These are phyloP conservation scores for Tylopilus sp. DNA, from an alignment of 1,284 basidiomycete species.

Conservation along the genomic window DNA sequence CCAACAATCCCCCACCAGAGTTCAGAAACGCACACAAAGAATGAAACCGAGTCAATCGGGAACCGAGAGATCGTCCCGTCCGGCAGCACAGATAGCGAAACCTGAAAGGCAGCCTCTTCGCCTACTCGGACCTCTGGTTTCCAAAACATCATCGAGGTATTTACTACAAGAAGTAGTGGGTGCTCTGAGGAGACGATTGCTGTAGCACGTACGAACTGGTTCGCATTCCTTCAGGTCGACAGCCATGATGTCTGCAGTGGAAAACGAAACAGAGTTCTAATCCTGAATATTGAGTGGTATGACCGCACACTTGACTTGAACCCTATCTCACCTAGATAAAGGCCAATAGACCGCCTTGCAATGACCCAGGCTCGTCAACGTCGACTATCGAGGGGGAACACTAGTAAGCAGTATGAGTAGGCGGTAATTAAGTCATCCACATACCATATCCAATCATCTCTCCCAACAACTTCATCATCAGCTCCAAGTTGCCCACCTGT, in stretches of 20 bases:
- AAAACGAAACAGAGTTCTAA: slow-evolving; percentile 76
- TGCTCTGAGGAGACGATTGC: slow-evolving; percentile 1
- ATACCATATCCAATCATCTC: slow-evolving; percentile 84
- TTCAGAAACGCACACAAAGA: slow-evolving; percentile 51
- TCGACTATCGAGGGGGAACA: slow-evolving; percentile 34
- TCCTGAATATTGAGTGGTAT: background rate
- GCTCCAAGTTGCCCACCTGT: slow-evolving; percentile 78
- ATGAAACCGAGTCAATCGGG: no score
- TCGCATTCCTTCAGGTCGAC: slow-evolving; percentile 73
- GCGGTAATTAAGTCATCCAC: slow-evolving; percentile 21
- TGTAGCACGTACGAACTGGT: slow-evolving; percentile 66
- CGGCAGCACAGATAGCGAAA: no score
- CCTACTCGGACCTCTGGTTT: no score
- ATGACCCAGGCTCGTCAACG: slow-evolving; percentile 56
- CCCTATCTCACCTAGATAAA: slow-evolving; percentile 69
- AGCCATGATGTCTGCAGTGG: slow-evolving; percentile 62
- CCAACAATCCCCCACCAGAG: no score
- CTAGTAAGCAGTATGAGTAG: slow-evolving; percentile 1
- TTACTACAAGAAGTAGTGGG: background rate
- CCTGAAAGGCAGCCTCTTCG: no score
- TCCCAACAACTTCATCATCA: slow-evolving; percentile 78
- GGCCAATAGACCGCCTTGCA: slow-evolving; percentile 75
- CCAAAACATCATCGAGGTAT: no score
- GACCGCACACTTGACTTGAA: background rate
- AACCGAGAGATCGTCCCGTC: no score